phyloP scores from a whole-genome alignment of 2,329 filamentous ascomycete genomes.

The Endothia cerciana region DNA sequence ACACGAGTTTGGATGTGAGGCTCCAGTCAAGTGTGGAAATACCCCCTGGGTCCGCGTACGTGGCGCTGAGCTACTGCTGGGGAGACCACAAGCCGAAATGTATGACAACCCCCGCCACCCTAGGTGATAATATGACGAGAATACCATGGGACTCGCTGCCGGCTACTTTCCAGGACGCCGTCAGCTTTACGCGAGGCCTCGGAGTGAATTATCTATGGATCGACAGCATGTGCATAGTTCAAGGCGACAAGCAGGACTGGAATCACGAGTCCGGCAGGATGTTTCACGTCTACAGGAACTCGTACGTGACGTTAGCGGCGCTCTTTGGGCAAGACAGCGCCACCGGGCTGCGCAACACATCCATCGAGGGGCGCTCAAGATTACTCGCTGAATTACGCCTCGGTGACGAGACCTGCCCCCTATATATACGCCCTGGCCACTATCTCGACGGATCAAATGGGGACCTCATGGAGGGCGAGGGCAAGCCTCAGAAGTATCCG shows the following conservation, averaged over 20 bases:
- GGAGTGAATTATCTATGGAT: slow-evolving; percentile 34
- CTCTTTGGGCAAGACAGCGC: not conserved
- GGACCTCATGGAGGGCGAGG: not conserved
- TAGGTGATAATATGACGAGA: slow-evolving; percentile 19
- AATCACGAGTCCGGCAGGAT: slow-evolving; percentile 29
- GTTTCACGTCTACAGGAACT: slow-evolving; percentile 29
- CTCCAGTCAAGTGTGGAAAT: not conserved
- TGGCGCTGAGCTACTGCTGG: slow-evolving; percentile 33
- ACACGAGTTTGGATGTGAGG: not conserved
- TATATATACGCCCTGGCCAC: not conserved
- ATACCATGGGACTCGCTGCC: slow-evolving; percentile 25
- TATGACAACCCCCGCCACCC: slow-evolving; percentile 22
- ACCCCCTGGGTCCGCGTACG: not conserved
- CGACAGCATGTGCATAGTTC: slow-evolving; percentile 35
- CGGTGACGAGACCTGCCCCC: not conserved
- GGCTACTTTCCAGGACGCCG: slow-evolving; percentile 32
- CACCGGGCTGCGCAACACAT: not conserved
- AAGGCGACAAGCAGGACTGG: slow-evolving; percentile 33
- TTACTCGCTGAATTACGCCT: not conserved
- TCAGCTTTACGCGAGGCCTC: slow-evolving; percentile 28
- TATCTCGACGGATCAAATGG: not conserved
- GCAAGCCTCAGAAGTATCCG: slow-evolving; percentile 6
- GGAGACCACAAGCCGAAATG: slow-evolving; percentile 25
- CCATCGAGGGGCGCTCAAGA: not conserved
- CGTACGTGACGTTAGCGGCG: slow-evolving; percentile 5